A percentile compares a stretch with the other conserved stretches of the same genome.
These are phyloP conservation scores for Ambrosia artemisiifolia DNA, from an alignment of 129 eudicot species.

Conservation along the genomic window DNA sequence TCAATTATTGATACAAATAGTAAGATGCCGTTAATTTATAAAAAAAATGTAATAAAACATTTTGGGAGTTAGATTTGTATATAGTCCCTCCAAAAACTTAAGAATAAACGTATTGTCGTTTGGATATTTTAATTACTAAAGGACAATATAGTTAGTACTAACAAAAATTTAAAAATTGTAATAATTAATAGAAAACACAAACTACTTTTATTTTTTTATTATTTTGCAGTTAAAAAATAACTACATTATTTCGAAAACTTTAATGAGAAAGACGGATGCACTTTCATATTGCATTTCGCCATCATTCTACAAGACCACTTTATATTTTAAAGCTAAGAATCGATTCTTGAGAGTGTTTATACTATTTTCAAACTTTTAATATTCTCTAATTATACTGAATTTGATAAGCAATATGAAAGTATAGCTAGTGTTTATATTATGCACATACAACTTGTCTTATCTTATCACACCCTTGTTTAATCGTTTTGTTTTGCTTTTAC, in stretches of 20 bases:
- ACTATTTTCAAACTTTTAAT: background rate
- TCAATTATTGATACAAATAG: no score
- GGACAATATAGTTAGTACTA: background rate
- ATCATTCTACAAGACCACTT: conserved; percentile 9
- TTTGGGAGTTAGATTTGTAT: background rate
- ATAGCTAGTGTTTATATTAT: background rate
- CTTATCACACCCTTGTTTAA: background rate
- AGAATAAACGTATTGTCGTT: background rate
- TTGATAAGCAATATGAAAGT: conserved; percentile 10
- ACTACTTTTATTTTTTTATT: no score
- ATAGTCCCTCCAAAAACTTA: background rate
- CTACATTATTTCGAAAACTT: background rate
- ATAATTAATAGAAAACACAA: background rate
- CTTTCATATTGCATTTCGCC: conserved; percentile 7
- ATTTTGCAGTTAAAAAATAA: no score
- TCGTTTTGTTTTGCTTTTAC: no score
- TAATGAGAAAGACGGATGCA: no score
- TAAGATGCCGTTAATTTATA: no score
- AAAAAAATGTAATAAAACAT: background rate
- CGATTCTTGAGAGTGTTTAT: background rate
- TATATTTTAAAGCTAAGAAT: background rate
- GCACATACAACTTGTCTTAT: background rate
- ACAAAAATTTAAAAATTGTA: background rate
- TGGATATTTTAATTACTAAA: background rate
- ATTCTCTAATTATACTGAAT: background rate